Base-by-base conservation (phyloP, 169 alveolate species). In the Cyclospora cayetanensis region DNA sequence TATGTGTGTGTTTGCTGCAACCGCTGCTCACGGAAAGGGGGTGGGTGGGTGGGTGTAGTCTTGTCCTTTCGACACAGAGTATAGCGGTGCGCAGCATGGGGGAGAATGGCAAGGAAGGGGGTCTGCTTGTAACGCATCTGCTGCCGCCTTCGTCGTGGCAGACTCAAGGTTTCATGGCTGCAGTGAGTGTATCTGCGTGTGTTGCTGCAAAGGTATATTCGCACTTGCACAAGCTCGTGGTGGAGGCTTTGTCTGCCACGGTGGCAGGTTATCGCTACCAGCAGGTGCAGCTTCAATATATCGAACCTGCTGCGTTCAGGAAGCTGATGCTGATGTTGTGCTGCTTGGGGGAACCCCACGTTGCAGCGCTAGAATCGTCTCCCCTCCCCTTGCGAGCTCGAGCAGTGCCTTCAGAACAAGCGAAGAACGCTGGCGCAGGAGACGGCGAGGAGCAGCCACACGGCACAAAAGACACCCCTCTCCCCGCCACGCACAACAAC, bases 291-390 rank as follows among this genome's bases (percentile, higher is more conserved):
- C 66, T n/a, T 20, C 74, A 76, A 25, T 65, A 68, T 43, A 27
- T 76, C 42, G 87, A 76, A 18, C 87, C 87, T 76, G 87, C 87
- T 76, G 65, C 87, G 1, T 76, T 76, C 34, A 18, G 87, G 2
- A 42, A 31, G 2, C 87, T 76, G 27, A 76, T 76, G 87, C 68
- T 76, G 87, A 76, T 76, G 87, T 68, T 76, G 5, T 76, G 87
- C 87, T 76, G 87, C 87, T 25, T 76, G 27, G 87, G 87, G 37
- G 87, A 76, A 42, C 87, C 87, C 5, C 87, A 76, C 42, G 66
- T 76, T 76, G 87, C 87, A 43, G 41, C 87, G 25, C 46, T 76
- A 4, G 87, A 76, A 46, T 76, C 87, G 22, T n/a, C 41, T n/a
- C 87, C 87, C n/a, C n/a, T n/a, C n/a, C n/a, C n/a, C n/a, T n/a